Conservation (phyloP, 306 rosid species). For the Glycine latifolia region DNA sequence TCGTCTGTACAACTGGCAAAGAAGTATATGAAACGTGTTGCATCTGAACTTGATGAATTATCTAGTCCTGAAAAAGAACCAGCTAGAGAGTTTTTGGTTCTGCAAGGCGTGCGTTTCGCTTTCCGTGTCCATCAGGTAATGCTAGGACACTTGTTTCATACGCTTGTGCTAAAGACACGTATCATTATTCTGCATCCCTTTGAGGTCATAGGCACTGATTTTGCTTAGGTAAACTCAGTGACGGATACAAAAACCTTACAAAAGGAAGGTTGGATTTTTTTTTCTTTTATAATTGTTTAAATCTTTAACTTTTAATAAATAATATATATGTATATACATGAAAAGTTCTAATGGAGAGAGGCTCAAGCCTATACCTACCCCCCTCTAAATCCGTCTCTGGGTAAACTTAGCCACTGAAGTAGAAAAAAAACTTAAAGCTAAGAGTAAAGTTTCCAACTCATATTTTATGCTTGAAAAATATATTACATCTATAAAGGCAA, state of each 20-base stretch:
- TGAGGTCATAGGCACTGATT: neutral
- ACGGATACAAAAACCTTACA: too few species aligned
- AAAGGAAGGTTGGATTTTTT: too few species aligned
- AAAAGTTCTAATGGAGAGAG: too few species aligned
- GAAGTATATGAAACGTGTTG: slow-evolving; percentile 93
- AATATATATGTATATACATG: too few species aligned
- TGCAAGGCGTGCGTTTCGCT: slow-evolving; percentile 95
- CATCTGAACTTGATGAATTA: slow-evolving; percentile 82
- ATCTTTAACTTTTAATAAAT: too few species aligned
- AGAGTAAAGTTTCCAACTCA: neutral
- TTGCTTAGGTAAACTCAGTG: too few species aligned
- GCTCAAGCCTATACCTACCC: too few species aligned
- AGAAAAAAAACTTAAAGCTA: neutral
- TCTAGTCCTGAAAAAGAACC: slow-evolving; percentile 90
- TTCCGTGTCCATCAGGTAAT: slow-evolving; percentile 95
- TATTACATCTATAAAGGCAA: neutral
- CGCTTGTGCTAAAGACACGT: neutral
- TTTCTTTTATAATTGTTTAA: too few species aligned
- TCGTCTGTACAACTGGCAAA: slow-evolving; percentile 91
- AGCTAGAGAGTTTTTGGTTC: slow-evolving; percentile 74
- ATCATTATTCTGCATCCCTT: neutral
- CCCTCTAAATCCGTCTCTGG: too few species aligned
- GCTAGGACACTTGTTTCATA: neutral
- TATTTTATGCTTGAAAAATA: neutral
- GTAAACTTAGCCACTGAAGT: neutral